Percentiles rank a stretch among this genome's conserved stretches.
These are phyloP conservation scores for Microdochium paspali DNA, from an alignment of 2,329 filamentous ascomycete genomes.

Conservation along the genomic window DNA sequence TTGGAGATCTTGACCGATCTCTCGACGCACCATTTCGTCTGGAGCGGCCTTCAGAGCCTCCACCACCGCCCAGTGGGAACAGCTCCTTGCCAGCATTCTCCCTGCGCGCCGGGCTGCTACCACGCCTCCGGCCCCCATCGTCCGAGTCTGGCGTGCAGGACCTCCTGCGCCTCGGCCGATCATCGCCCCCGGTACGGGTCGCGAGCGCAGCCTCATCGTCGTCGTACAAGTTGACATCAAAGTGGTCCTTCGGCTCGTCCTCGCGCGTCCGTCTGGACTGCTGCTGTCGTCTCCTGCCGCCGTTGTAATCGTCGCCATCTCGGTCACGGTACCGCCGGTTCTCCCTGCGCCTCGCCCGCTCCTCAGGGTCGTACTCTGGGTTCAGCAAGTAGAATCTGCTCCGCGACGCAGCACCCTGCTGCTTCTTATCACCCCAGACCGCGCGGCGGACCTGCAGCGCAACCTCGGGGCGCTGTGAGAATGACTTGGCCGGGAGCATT, in stretches of 20 bases:
- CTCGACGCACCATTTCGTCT: conserved; percentile 11
- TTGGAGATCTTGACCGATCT: conserved; percentile 44
- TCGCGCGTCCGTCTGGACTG: conserved; percentile 29
- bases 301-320: conserved; percentile 22
- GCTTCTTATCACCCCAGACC: conserved; percentile 69
- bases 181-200: conserved; percentile 15
- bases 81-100: conserved; percentile 51
- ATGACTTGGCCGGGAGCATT: conserved; percentile 58
- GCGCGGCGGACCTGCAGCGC: conserved; percentile 66
- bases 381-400: conserved; percentile 91
- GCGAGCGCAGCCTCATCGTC: conserved; percentile 43
- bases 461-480: conserved; percentile 58
- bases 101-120: conserved; percentile 18
- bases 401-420: conserved; percentile 63
- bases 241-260: conserved; percentile 45
- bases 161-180: conserved; percentile 17
- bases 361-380: conserved; percentile 78
- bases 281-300: conserved; percentile 20
- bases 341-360: conserved; percentile 46
- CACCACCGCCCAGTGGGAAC: conserved; percentile 37
- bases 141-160: conserved; percentile 22
- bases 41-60: conserved; percentile 13
- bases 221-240: conserved; percentile 75
- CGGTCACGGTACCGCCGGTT: conserved; percentile 53
- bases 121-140: conserved; percentile 6